Evolutionary conservation across 1,139 yeast genomes (phyloP).

Genomic region (Yamadazyma diospyri): DNA sequence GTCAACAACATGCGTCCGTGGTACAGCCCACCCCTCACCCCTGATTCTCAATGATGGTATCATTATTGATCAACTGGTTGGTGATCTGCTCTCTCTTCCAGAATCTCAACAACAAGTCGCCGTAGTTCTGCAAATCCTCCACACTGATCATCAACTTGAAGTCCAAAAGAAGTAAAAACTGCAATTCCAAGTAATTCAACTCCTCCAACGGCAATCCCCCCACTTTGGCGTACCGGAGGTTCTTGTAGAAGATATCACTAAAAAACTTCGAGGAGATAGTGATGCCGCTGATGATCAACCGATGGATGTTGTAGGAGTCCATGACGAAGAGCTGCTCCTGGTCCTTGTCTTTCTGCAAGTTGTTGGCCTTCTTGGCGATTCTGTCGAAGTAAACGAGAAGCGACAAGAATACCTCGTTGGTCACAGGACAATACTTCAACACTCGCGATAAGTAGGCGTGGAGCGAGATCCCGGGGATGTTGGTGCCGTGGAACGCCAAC

Average conservation of each 20-base stretch:
- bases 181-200: slow-evolving; percentile 86
- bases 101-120: slow-evolving; percentile 77
- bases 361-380: slow-evolving; percentile 84
- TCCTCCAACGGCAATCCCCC: slow-evolving; percentile 97
- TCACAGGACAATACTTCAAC: slow-evolving; percentile 93
- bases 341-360: slow-evolving; percentile 27
- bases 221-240: slow-evolving; percentile 93
- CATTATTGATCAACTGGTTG: slow-evolving; percentile 26
- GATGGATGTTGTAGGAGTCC: slow-evolving; percentile 94
- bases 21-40: too few species aligned
- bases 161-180: slow-evolving; percentile 79
- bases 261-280: slow-evolving; percentile 95
- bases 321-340: slow-evolving; percentile 73
- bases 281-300: slow-evolving; percentile 92
- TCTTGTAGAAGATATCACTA: slow-evolving; percentile 93
- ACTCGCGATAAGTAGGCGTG: slow-evolving; percentile 89
- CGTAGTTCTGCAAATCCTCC: slow-evolving; percentile 89
- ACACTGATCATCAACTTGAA: slow-evolving; percentile 83
- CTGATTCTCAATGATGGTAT: slow-evolving; percentile 1
- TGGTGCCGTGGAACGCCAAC: slow-evolving; percentile 91
- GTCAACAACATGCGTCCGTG: not conserved
- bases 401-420: slow-evolving; percentile 91
- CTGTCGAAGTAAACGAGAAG: slow-evolving; percentile 91
- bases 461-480: slow-evolving; percentile 88
- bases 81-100: slow-evolving; percentile 69